Conservation (phyloP, 371 early-diverging fungal genomes). For the Saksenaea vasiformis region DNA sequence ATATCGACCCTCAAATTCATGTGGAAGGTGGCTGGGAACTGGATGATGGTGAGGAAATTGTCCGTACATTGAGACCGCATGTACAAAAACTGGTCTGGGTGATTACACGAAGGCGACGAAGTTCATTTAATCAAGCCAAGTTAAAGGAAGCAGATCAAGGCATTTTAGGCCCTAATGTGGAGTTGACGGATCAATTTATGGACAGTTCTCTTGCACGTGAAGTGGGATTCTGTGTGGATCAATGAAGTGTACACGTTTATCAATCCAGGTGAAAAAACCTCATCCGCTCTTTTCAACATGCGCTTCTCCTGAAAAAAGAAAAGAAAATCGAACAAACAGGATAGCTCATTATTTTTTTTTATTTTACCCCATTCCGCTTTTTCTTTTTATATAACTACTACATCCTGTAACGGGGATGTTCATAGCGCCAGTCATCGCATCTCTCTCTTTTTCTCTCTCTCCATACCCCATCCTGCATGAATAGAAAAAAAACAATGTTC, state of each 20-base stretch:
- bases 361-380: too few species aligned
- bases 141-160: conserved; percentile 33
- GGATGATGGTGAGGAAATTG: conserved; percentile 54
- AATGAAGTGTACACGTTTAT: not conserved
- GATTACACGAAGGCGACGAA: conserved; percentile 37
- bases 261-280: too few species aligned
- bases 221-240: conserved; percentile 16
- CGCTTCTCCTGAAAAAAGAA: too few species aligned
- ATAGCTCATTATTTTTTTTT: too few species aligned
- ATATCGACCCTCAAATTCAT: conserved; percentile 48
- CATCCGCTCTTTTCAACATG: too few species aligned
- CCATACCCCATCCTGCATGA: too few species aligned
- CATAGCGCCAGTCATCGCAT: too few species aligned
- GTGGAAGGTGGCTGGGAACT: conserved; percentile 57
- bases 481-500: too few species aligned
- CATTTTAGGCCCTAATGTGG: conserved; percentile 38
- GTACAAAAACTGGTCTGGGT: conserved; percentile 46
- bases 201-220: conserved; percentile 43
- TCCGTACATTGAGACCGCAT: conserved; percentile 40
- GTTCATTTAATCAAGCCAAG: conserved; percentile 28
- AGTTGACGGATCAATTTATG: conserved; percentile 39
- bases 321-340: not conserved
- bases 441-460: too few species aligned
- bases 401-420: too few species aligned
- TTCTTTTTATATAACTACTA: too few species aligned